Evolutionary conservation across 2,329 filamentous ascomycete species (phyloP), one percentile per base, ranked within the genome.

Genomic region (Gremmenia infestans): DNA sequence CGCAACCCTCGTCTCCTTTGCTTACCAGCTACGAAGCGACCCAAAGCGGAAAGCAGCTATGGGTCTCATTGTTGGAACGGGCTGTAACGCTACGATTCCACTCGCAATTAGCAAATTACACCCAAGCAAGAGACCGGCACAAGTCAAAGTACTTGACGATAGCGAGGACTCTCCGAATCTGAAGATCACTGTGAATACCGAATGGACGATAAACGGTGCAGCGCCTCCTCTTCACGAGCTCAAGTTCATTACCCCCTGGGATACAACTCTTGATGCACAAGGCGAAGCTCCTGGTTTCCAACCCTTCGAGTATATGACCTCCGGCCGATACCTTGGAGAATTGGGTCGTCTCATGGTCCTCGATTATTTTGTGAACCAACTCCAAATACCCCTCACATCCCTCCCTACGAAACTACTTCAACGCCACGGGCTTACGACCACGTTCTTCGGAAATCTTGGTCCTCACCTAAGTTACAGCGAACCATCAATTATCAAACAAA

Each of bases 271-370:
- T 5, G 88, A 91, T 63, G 72, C 72, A 4, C 80, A 83, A 47
- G 86, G 85, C 63, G 85, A 89, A 63, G 76, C 76, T 6, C 92
- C 92, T 1, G 92, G 91, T 43, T 91, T 97, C 74, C 92, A 97
- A 74, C 86, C 90, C 0, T 97, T 96, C 63, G 93, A 97, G 77
- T 97, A 97, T 78, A 96, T 97, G 89, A 92, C 95, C 68, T 90
- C 92, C 1, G 93, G 93, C 57, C 80, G 96, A 43, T 97, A 97
- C 71, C 82, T 97, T 1, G 93, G 93, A 62, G 93, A 97, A 74
- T 87, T 89, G 0, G 88, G 89, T 0, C 63, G 66, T 23, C 91
- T 93, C 64, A 89, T 93, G 62, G 88, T 89, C 0, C 81, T 93
- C 19, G 89, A 94, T 68, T 93, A 92, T 72, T 90, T 93, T 86